A percentile compares a stretch with the other conserved stretches of the same genome.
These are phyloP conservation scores for Sarocladiaceae sp. DNA, from an alignment of 2,329 filamentous ascomycete species.

Conservation along the genomic window DNA sequence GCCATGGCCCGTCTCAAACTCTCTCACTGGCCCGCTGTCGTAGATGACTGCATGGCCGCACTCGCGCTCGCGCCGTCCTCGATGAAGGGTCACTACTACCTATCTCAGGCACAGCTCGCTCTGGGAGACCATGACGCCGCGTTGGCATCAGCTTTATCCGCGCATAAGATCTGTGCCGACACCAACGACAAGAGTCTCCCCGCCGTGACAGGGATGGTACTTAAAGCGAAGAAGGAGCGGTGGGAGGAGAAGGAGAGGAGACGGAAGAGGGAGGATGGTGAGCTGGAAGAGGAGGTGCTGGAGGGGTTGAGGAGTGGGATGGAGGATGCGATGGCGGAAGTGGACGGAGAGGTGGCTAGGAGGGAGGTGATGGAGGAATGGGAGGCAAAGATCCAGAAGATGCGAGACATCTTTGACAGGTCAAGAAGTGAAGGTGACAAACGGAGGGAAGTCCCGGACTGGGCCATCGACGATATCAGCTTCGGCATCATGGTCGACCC, in stretches of 20 bases:
- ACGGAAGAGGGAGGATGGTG: constrained; percentile 47
- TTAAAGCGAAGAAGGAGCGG: constrained; percentile 75
- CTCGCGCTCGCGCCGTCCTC: constrained; percentile 58
- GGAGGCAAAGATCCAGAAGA: constrained; percentile 34
- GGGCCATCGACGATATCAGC: constrained; percentile 69
- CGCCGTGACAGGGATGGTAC: constrained; percentile 65
- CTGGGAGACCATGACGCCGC: constrained; percentile 62
- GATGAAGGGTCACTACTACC: constrained; percentile 79
- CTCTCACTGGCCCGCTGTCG: constrained; percentile 63
- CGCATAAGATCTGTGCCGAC: constrained; percentile 59
- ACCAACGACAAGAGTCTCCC: constrained; percentile 61
- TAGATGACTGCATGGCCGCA: constrained; percentile 70
- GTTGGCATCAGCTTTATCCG: constrained; percentile 59
- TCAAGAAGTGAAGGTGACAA: constrained; percentile 38
- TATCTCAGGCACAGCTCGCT: constrained; percentile 76
- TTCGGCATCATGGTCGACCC: constrained; percentile 71
- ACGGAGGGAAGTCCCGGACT: constrained; percentile 62
- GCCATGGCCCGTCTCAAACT: constrained; percentile 77
- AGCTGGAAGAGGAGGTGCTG: constrained; percentile 56
- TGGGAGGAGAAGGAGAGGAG: constrained; percentile 71
- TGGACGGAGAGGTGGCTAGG: constrained; percentile 41
- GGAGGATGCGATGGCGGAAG: constrained; percentile 36
- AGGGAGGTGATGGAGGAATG: constrained; percentile 42
- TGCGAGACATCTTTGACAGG: constrained; percentile 46
- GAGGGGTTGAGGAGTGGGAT: constrained; percentile 41